These are phyloP conservation scores for Trichoderma citrinoviride DNA, from an alignment of 2,329 filamentous ascomycete genomes.

Conservation along the genomic window DNA sequence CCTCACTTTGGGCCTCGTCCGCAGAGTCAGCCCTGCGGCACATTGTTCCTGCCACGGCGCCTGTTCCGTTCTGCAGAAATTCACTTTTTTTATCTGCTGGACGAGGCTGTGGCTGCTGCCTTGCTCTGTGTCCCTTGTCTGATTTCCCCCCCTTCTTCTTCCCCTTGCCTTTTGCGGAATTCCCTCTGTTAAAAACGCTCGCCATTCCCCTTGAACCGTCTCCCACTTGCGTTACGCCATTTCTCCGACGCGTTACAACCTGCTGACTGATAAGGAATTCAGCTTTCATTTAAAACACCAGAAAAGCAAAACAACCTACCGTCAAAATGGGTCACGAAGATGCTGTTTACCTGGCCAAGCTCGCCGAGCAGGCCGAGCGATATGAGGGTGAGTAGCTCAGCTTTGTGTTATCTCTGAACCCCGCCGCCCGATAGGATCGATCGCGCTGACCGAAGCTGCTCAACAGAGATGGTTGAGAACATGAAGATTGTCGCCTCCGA, in stretches of 20 bases:
- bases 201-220: neutral
- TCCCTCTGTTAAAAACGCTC: neutral
- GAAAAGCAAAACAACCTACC: slow-evolving; percentile 25
- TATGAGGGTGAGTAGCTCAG: slow-evolving; percentile 78
- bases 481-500: slow-evolving; percentile 98
- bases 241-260: slow-evolving; percentile 13
- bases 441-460: slow-evolving; percentile 28
- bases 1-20: slow-evolving; percentile 15
- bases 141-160: neutral
- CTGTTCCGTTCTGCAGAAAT: neutral
- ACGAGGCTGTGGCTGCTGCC: slow-evolving; percentile 19
- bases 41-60: slow-evolving; percentile 21
- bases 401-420: neutral
- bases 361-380: slow-evolving; percentile 99
- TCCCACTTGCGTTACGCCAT: neutral
- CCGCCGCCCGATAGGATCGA: neutral
- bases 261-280: slow-evolving; percentile 12
- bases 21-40: slow-evolving; percentile 19
- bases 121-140: neutral
- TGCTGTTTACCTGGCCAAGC: slow-evolving; percentile 99
- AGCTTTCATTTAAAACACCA: neutral
- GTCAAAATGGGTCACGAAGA: slow-evolving; percentile 98
- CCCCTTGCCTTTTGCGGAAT: neutral
- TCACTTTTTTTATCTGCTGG: neutral
- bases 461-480: slow-evolving; percentile 96